Percentiles rank a stretch among this genome's conserved stretches.
Evolutionary conservation across 306 rosid genomes (phyloP).

Genomic region (Medicago arabica): DNA sequence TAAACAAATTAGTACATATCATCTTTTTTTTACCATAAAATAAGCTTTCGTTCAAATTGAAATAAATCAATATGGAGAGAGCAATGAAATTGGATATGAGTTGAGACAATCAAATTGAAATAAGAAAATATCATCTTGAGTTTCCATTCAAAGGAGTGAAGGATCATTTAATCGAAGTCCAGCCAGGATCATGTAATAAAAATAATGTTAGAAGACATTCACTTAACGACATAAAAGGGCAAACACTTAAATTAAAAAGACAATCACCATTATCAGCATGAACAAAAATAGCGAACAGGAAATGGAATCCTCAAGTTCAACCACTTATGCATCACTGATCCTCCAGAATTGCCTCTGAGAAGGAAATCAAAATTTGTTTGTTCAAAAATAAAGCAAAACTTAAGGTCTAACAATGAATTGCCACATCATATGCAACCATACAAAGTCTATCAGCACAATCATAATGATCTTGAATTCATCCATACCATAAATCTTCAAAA

Average conservation of each 20-base stretch:
- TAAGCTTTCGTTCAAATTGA: too few relatives aligned
- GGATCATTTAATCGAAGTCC: background rate
- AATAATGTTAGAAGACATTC: slow-evolving; percentile 14
- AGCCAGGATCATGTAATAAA: background rate
- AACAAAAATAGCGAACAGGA: slow-evolving; percentile 13
- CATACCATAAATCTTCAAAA: slow-evolving; percentile 30
- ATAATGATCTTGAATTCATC: slow-evolving; percentile 27
- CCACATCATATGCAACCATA: slow-evolving; percentile 39
- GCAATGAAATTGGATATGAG: too few relatives aligned
- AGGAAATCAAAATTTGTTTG: slow-evolving; percentile 18
- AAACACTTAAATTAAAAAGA: slow-evolving; percentile 1
- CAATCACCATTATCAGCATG: background rate
- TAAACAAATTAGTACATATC: too few relatives aligned
- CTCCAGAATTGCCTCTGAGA: slow-evolving; percentile 21
- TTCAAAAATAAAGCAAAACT: slow-evolving; percentile 33
- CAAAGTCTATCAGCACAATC: slow-evolving; percentile 43
- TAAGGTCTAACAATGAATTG: slow-evolving; percentile 37
- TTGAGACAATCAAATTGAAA: too few relatives aligned
- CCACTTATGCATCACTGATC: slow-evolving; percentile 25
- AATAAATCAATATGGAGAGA: too few relatives aligned
- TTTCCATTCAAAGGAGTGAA: background rate
- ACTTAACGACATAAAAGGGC: background rate
- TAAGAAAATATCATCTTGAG: background rate
- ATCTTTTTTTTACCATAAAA: too few relatives aligned
- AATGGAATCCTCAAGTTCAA: slow-evolving; percentile 27